These are phyloP conservation scores for Candida pseudoviswanathii DNA, from an alignment of 1,139 yeast genomes.

Conservation along the genomic window DNA sequence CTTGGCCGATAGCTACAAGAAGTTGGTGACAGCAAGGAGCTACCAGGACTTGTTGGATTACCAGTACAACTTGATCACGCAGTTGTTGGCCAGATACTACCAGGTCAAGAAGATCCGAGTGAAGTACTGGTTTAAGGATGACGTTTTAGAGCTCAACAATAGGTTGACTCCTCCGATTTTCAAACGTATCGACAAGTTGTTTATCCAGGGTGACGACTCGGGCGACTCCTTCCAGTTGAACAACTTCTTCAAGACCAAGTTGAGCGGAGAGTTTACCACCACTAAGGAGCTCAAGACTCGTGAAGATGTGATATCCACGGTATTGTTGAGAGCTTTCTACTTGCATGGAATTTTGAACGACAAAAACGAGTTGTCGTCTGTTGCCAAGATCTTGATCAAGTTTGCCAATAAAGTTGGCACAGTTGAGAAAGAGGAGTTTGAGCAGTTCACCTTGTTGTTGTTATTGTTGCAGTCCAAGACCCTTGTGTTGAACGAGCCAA, in stretches of 20 bases:
- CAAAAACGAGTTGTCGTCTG: conserved; percentile 45
- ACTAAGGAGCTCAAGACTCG: conserved; percentile 34
- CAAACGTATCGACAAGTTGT: conserved; percentile 34
- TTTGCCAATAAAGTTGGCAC: conserved; percentile 21
- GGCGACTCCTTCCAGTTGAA: conserved; percentile 34
- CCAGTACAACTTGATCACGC: conserved; percentile 69
- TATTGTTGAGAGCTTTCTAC: conserved; percentile 58
- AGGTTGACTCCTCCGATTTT: conserved; percentile 49
- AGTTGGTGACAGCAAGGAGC: conserved; percentile 48
- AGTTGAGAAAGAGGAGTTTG: conserved; percentile 21
- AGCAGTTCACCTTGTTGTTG: conserved; percentile 46
- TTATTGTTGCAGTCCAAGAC: conserved; percentile 40
- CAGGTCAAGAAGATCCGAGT: conserved; percentile 71
- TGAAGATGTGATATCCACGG: conserved; percentile 62
- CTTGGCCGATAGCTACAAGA: conserved; percentile 52
- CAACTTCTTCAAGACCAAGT: conserved; percentile 32
- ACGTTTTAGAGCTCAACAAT: conserved; percentile 49
- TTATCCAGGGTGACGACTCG: conserved; percentile 27
- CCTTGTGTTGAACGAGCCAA: conserved; percentile 31
- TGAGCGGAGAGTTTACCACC: conserved; percentile 19
- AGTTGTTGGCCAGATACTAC: conserved; percentile 78
- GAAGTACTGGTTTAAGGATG: conserved; percentile 61
- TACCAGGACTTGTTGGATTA: conserved; percentile 56
- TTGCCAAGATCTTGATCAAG: conserved; percentile 57
- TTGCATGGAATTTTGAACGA: conserved; percentile 57